Percentiles rank a stretch among this genome's conserved stretches.
These are phyloP conservation scores for Backusella morwellensis DNA, from an alignment of 192 early-diverging fungal species.

Conservation along the genomic window DNA sequence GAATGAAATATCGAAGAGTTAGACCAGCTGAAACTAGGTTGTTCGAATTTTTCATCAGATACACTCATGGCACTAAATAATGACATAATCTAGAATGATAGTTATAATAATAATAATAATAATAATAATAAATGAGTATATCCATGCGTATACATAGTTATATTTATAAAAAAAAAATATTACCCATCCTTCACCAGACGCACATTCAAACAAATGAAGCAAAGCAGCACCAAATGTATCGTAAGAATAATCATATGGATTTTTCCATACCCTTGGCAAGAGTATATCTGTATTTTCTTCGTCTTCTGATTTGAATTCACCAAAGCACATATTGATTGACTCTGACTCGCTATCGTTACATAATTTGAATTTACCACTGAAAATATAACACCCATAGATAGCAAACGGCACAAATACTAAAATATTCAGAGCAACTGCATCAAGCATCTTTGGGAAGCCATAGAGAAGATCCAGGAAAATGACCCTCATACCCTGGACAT, in stretches of 20 bases:
- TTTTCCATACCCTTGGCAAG: slow-evolving; percentile 22
- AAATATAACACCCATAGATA: slow-evolving; percentile 27
- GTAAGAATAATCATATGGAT: slow-evolving; percentile 26
- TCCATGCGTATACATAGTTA: neutral
- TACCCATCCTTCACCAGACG: slow-evolving; percentile 35
- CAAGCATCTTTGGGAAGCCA: slow-evolving; percentile 29
- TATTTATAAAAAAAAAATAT: neutral
- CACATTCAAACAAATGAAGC: slow-evolving; percentile 23
- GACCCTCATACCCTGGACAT: slow-evolving; percentile 12
- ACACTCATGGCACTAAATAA: slow-evolving; percentile 31
- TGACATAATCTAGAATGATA: slow-evolving; percentile 12
- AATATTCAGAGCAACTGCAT: slow-evolving; percentile 17
- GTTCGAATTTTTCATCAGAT: neutral
- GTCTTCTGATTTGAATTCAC: slow-evolving; percentile 17
- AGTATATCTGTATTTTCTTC: neutral
- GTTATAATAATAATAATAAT: neutral
- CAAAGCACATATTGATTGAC: neutral
- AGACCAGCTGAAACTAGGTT: slow-evolving; percentile 23
- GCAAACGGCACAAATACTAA: slow-evolving; percentile 31
- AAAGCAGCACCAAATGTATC: slow-evolving; percentile 20
- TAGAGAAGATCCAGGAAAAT: slow-evolving; percentile 23
- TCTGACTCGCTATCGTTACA: slow-evolving; percentile 20
- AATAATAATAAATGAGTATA: neutral
- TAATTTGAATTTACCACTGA: slow-evolving; percentile 14
- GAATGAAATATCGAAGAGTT: slow-evolving; percentile 14